Base-by-base conservation (phyloP, 768 basidiomycete species). In the Lepiota venenata region DNA sequence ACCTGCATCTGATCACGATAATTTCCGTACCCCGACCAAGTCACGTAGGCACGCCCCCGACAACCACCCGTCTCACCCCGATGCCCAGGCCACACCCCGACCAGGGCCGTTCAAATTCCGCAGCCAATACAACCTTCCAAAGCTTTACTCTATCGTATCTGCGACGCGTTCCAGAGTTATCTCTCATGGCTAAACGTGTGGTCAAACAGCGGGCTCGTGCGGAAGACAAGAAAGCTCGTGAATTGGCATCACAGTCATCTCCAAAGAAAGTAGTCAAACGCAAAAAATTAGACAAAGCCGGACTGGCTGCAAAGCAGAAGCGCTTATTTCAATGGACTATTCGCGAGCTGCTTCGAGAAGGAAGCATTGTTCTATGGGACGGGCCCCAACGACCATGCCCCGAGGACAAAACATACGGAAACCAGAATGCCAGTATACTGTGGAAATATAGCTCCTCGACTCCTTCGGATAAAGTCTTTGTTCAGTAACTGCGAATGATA, bases 81-180 rank as follows among this genome's bases (percentile, higher is more conserved):
- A 27, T 6, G 18, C 43, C 44, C n/a, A 57, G n/a, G 29, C 29
- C 7, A 58, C 53, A 4, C 52, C 56, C 6, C 41, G 25, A 25
- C 55, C 39, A 38, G 10, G n/a, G 14, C 21, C 27, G 14, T 11
- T 15, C 25, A 12, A 16, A 52, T 15, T 38, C 6, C 21, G 20
- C 2, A 16, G 36, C 27, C 11, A 29, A 29, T 25, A 21, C 46
- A 2, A 16, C 36, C 40, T 40, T 67, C 36, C 65, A 68, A 35
- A 87, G 87, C 1, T 89, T 86, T 64, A 85, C 88, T 0, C 67
- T 91, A 6, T 88, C 88, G 0, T 84, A 90, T 61, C 75, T 92
- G 2, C 81, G 88, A 6, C 85, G 89, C 43, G 85, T 91, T 0
- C 87, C 88, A 8, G 89, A 88, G 59, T 74, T 92, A 2, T 72